Conservation (phyloP, 2,329 filamentous ascomycete genomes). For the Phialophora expanda region DNA sequence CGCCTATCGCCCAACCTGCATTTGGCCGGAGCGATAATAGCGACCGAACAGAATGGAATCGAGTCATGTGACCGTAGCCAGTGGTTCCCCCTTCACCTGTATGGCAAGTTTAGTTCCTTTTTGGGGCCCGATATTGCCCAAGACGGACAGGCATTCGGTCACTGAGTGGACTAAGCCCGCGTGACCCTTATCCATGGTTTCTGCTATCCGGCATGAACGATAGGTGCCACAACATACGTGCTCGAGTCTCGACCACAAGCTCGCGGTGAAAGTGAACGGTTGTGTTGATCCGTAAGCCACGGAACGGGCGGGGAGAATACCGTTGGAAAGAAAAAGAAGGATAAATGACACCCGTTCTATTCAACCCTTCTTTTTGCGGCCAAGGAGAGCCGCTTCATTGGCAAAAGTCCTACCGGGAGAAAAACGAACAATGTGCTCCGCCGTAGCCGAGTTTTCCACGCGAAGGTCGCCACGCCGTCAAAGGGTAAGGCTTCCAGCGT, state of each 20-base stretch:
- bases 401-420: neutral
- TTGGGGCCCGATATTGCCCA: constrained; percentile 10
- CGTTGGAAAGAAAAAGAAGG: constrained; percentile 6
- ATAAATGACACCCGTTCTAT: constrained; percentile 14
- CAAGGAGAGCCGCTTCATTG: constrained; percentile 7
- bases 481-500: neutral
- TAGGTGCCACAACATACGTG: neutral
- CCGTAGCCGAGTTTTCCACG: constrained; percentile 4
- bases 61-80: constrained; percentile 9
- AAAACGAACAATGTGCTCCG: neutral
- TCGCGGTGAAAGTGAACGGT: neutral
- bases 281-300: neutral
- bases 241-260: constrained; percentile 2
- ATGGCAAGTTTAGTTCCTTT: constrained; percentile 10
- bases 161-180: neutral
- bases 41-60: neutral
- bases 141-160: neutral
- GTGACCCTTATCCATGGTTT: constrained; percentile 10
- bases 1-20: neutral
- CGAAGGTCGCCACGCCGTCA: neutral
- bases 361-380: constrained; percentile 17
- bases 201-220: constrained; percentile 8
- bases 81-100: constrained; percentile 12
- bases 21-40: constrained; percentile 3
- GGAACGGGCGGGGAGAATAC: constrained; percentile 1